A percentile compares a stretch with the other conserved stretches of the same genome.
Conservation (phyloP, 2,329 filamentous ascomycete genomes). For the Neocucurbitaria cava region DNA sequence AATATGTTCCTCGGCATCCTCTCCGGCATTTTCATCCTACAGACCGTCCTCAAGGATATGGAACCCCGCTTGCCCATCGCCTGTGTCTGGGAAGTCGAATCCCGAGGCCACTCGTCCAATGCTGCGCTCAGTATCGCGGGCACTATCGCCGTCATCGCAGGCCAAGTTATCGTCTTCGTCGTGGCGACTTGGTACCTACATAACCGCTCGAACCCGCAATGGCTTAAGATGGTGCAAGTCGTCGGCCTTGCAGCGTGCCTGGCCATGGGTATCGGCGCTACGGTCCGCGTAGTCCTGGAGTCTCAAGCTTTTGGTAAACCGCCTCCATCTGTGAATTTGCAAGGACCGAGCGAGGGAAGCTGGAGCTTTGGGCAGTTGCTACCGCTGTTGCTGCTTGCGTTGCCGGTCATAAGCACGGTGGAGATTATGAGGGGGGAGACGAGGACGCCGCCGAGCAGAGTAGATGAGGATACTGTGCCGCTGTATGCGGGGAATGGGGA, state of each 20-base stretch:
- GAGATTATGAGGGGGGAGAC: conserved; percentile 65
- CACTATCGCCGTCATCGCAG: conserved; percentile 67
- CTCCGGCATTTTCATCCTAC: conserved; percentile 64
- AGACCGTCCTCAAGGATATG: conserved; percentile 61
- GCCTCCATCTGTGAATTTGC: conserved; percentile 53
- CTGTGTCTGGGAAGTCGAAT: conserved; percentile 64
- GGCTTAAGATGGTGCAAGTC: conserved; percentile 63
- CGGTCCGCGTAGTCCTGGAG: conserved; percentile 63
- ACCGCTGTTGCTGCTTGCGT: conserved; percentile 64
- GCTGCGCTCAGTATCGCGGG: conserved; percentile 61
- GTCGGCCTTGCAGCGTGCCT: conserved; percentile 59
- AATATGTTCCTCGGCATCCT: conserved; percentile 67
- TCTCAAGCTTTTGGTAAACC: conserved; percentile 67
- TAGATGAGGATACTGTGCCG: conserved; percentile 50
- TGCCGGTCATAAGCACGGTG: conserved; percentile 66
- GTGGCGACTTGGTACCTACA: conserved; percentile 72
- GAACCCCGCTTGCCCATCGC: conserved; percentile 64
- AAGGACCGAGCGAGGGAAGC: conserved; percentile 61
- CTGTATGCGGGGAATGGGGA: conserved; percentile 43
- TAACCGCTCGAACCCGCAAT: conserved; percentile 57
- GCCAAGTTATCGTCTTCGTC: conserved; percentile 65
- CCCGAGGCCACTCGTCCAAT: conserved; percentile 48
- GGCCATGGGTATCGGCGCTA: conserved; percentile 65
- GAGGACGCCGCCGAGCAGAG: conserved; percentile 51
- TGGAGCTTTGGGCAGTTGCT: conserved; percentile 72